Evolutionary conservation across 345 rosid genomes (phyloP).

Genomic region (Lagerstroemia speciosa): DNA sequence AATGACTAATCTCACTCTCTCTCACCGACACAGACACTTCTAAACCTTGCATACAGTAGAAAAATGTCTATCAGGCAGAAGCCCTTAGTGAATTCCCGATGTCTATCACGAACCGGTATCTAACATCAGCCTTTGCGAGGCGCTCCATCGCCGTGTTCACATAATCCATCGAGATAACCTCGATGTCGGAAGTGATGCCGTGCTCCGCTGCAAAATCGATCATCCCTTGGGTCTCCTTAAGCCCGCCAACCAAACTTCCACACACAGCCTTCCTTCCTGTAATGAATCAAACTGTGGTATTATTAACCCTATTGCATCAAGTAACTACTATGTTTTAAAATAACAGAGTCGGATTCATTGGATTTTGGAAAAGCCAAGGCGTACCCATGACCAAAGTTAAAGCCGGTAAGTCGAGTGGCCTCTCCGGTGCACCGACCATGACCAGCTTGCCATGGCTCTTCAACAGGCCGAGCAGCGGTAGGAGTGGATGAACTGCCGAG

Average conservation of each 20-base stretch:
- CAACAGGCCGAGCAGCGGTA: slow-evolving; percentile 27
- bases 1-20: too few species aligned
- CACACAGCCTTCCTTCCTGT: slow-evolving; percentile 18
- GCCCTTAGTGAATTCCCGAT: slow-evolving; percentile 12
- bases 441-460: slow-evolving; percentile 29
- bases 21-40: too few species aligned
- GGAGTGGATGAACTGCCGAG: slow-evolving; percentile 22
- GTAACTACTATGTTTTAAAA: not conserved
- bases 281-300: not conserved
- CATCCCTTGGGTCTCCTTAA: slow-evolving; percentile 31
- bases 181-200: slow-evolving; percentile 12
- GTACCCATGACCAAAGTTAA: slow-evolving; percentile 30
- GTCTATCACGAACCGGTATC: slow-evolving; percentile 23
- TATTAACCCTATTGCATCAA: not conserved
- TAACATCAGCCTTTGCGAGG: slow-evolving; percentile 11
- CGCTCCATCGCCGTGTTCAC: slow-evolving; percentile 19
- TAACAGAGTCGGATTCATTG: not conserved
- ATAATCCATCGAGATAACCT: slow-evolving; percentile 21
- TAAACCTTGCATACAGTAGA: too few species aligned
- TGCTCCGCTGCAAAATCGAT: slow-evolving; percentile 13
- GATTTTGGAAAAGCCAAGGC: not conserved
- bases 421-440: slow-evolving; percentile 29
- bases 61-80: not conserved
- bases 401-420: slow-evolving; percentile 27
- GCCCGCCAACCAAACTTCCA: slow-evolving; percentile 15